Percentiles rank a stretch among this genome's conserved stretches.
Evolutionary conservation across 2,329 filamentous ascomycete genomes (phyloP).

Genomic region (Aureobasidium sp.): DNA sequence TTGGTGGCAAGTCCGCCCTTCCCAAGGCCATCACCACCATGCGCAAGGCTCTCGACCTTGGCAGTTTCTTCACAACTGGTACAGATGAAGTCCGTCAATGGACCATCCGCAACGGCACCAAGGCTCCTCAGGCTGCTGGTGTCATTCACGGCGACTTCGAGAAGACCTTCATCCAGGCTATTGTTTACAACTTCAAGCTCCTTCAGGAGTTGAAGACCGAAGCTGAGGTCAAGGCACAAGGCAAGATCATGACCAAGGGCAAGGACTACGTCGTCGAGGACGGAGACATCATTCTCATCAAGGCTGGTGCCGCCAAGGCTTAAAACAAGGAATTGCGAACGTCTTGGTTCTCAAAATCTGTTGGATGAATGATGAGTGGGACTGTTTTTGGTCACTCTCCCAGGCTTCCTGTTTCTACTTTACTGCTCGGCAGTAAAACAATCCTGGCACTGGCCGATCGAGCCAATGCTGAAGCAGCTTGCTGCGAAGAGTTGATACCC

Average conservation of each 20-base stretch:
- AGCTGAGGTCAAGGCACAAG: constrained; percentile 79
- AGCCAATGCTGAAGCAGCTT: background rate
- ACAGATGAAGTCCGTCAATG: constrained; percentile 96
- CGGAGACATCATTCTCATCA: constrained; percentile 78
- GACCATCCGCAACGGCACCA: constrained; percentile 92
- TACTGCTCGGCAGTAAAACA: background rate
- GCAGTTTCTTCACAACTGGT: constrained; percentile 95
- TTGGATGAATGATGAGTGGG: background rate
- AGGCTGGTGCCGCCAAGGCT: constrained; percentile 72
- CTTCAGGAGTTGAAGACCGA: constrained; percentile 88
- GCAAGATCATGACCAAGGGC: constrained; percentile 97
- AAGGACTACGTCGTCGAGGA: constrained; percentile 92
- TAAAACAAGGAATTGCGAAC: constrained; percentile 19
- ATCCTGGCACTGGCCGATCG: background rate
- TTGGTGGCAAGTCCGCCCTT: constrained; percentile 79
- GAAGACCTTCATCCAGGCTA: constrained; percentile 96
- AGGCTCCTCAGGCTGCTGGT: constrained; percentile 95
- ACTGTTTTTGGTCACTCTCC: background rate
- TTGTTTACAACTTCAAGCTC: constrained; percentile 82
- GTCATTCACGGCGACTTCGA: constrained; percentile 98
- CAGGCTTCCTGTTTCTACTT: constrained; percentile 1
- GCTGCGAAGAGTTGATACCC: constrained; percentile 15
- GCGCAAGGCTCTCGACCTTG: constrained; percentile 83
- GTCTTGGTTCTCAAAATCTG: background rate
- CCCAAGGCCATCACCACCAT: constrained; percentile 90